Conservation (phyloP, 768 basidiomycete genomes). For the Lactifluus echinatus region DNA sequence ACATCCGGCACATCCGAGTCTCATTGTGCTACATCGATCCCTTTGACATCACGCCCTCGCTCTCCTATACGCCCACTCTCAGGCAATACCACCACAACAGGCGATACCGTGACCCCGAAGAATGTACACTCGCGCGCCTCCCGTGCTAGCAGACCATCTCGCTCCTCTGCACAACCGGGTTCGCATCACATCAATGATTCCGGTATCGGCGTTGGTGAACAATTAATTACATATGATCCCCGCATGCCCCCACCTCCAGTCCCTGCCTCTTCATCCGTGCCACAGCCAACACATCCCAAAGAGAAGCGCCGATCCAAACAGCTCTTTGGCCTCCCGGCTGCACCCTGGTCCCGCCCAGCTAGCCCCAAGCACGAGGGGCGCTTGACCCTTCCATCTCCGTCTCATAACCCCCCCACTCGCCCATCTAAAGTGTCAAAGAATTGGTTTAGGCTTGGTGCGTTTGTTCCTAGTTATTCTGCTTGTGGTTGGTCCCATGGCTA, state of each 20-base stretch:
- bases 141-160: constrained; percentile 9
- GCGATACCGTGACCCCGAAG: constrained; percentile 46
- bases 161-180: not conserved
- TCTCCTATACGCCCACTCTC: constrained; percentile 53
- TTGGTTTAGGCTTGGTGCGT: constrained; percentile 14
- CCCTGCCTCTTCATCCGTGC: constrained; percentile 18
- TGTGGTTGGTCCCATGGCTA: not conserved
- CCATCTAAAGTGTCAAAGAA: constrained; percentile 2
- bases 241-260: constrained; percentile 20
- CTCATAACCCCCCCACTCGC: constrained; percentile 1
- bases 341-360: constrained; percentile 9
- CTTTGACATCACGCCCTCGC: constrained; percentile 42
- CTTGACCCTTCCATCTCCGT: not conserved
- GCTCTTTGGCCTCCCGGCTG: constrained; percentile 31
- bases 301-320: constrained; percentile 34
- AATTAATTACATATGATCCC: constrained; percentile 13
- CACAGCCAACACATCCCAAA: constrained; percentile 22
- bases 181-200: constrained; percentile 9
- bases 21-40: constrained; percentile 21
- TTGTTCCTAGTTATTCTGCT: too few relatives aligned
- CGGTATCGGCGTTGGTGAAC: constrained; percentile 13
- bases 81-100: constrained; percentile 53
- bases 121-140: constrained; percentile 14
- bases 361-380: constrained; percentile 1
- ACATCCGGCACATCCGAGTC: constrained; percentile 19